A percentile compares a stretch with the other conserved stretches of the same genome.
phyloP scores from a whole-genome alignment of 2,329 filamentous ascomycete species.

The Ophiosphaerella korrae region DNA sequence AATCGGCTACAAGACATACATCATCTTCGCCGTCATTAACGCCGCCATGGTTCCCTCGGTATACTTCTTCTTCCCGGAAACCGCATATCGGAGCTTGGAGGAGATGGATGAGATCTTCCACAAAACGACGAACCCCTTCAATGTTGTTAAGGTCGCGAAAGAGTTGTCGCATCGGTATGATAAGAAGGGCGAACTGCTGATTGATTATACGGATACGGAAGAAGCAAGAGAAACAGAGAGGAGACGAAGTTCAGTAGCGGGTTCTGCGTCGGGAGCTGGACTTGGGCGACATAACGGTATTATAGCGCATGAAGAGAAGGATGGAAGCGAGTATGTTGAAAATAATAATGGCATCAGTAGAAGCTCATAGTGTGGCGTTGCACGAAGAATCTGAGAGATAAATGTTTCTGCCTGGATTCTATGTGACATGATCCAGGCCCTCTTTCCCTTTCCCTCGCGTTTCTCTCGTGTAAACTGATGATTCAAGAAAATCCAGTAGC shows the following conservation, averaged over 20 bases:
- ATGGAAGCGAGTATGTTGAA: constrained; percentile 6
- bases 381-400: too few species aligned
- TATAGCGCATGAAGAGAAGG: background rate
- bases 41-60: constrained; percentile 61
- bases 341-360: background rate
- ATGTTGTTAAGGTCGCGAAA: constrained; percentile 56
- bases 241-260: constrained; percentile 34
- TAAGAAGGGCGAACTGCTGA: constrained; percentile 62
- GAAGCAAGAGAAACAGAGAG: constrained; percentile 36
- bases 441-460: too few species aligned
- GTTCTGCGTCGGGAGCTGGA: constrained; percentile 10
- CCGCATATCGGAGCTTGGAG: constrained; percentile 53
- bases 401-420: too few species aligned
- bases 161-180: constrained; percentile 62
- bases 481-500: too few species aligned
- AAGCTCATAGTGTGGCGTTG: background rate
- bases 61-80: constrained; percentile 68
- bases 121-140: constrained; percentile 57
- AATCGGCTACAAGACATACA: constrained; percentile 62
- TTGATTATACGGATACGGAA: constrained; percentile 54
- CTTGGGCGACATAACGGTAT: background rate
- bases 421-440: too few species aligned
- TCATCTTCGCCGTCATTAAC: constrained; percentile 63
- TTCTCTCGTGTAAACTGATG: too few species aligned
- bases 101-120: constrained; percentile 66